Percentiles rank a stretch among this genome's conserved stretches.
Evolutionary conservation across 176 grass and related monocot species (phyloP).

Genomic region (Avena eriantha): DNA sequence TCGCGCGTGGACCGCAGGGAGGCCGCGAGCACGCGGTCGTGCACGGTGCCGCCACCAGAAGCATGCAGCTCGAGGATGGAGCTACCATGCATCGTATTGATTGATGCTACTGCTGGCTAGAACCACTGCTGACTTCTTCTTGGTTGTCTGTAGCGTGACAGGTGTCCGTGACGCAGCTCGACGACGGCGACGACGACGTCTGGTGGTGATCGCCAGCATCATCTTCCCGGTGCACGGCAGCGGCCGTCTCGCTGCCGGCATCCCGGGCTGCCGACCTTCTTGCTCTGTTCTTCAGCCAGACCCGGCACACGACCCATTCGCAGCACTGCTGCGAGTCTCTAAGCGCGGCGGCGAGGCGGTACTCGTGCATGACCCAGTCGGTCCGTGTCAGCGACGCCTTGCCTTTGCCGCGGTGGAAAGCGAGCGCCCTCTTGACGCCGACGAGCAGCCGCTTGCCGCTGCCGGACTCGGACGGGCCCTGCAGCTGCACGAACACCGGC

Average conservation of each 20-base stretch:
- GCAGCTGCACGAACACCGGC: conserved; percentile 50
- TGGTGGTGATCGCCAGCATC: neutral
- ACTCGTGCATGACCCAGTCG: conserved; percentile 86
- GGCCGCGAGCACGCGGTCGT: too few species aligned
- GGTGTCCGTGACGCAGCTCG: conserved; percentile 60
- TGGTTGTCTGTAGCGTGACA: conserved; percentile 39
- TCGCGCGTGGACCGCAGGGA: too few species aligned
- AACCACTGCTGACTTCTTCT: conserved; percentile 60
- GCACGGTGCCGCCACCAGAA: too few species aligned
- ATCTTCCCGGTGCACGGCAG: neutral
- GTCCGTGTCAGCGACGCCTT: conserved; percentile 37
- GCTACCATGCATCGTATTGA: too few species aligned
- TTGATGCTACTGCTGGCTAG: neutral
- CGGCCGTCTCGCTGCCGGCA: neutral
- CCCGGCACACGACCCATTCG: conserved; percentile 77
- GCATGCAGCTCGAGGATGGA: too few species aligned
- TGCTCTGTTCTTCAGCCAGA: conserved; percentile 58
- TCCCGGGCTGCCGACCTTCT: conserved; percentile 6
- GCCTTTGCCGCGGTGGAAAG: conserved; percentile 54
- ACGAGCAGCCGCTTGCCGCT: too few species aligned
- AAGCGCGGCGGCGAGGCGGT: conserved; percentile 45
- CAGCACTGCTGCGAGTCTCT: conserved; percentile 51
- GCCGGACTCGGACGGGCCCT: neutral
- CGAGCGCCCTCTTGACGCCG: conserved; percentile 55
- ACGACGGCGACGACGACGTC: neutral